Base-by-base conservation (phyloP, 2,329 filamentous ascomycete species). In the Coniosporium tulheliwenetii region DNA sequence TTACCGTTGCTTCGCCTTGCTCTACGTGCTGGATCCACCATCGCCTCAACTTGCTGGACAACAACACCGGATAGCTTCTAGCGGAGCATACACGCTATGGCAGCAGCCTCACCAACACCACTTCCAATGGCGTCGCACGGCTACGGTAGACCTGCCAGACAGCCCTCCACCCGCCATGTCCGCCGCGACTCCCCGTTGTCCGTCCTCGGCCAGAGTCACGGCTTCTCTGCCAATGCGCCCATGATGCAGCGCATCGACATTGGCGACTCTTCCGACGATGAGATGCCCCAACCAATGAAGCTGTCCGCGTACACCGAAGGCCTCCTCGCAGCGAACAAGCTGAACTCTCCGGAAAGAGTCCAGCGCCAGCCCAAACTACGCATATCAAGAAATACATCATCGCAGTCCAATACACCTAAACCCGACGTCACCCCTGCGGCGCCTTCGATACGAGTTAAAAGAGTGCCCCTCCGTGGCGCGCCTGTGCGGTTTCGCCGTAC, bases 301-400 rank as follows among this genome's bases (percentile, higher is more conserved):
- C 81, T 95, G 57, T 95, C 86, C 57, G 86, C 87, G 52, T 75
- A 91, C 49, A 93, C 89, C 38, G 89, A 91, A 56, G 87, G 85
- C 14, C 69, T 95, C 12, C 70, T 95, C 40, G 69, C 69, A 39
- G 60, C 55, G 39, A 50, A 50, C 38, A 51, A 41, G 52, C 53
- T 5, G 43, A 44, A 38, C 52, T 49, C 41, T 47, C 45, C 10
- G 48, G 44, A 29, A 53, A 48, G 40, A 45, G 49, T 38, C 47
- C 14, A 40, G 54, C 26, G 54, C 57, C 38, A 60, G 10, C 52
- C 56, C 2, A 48, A 51, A n/a, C 44, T 60, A 35, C 58, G 52
- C 43, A 54, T 61, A 39, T 46, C 59, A 10, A 52, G 58, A 16
- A 55, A 54, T 29, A 52, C 50, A 41, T 58, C 57, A 10, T 56